Evolutionary conservation across 768 basidiomycete genomes (phyloP).

Genomic region (Fibroporia radiculosa): DNA sequence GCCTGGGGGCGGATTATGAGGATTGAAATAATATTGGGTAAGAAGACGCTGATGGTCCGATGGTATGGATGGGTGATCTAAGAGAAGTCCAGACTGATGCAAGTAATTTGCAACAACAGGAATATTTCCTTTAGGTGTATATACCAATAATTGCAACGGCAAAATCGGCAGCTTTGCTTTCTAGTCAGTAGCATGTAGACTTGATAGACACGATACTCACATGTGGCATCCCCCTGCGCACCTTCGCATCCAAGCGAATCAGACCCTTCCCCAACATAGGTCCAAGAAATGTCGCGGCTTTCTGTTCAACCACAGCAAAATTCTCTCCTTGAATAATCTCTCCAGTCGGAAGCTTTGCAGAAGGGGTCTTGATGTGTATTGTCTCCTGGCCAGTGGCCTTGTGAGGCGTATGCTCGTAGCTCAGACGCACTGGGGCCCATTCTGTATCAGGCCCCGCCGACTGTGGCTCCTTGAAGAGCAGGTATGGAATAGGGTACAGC

Average conservation of each 20-base stretch:
- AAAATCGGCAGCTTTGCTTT: constrained; percentile 66
- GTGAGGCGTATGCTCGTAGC: constrained; percentile 59
- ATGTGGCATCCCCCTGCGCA: constrained; percentile 53
- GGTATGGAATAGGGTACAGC: constrained; percentile 71
- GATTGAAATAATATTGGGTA: constrained; percentile 74
- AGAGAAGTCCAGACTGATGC: constrained; percentile 54
- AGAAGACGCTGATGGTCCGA: constrained; percentile 51
- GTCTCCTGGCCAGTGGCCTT: constrained; percentile 53
- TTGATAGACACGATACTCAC: constrained; percentile 34
- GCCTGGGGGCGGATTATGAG: constrained; percentile 77
- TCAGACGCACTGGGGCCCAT: constrained; percentile 63
- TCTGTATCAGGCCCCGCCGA: constrained; percentile 35
- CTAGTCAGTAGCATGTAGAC: constrained; percentile 12
- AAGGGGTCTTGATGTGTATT: constrained; percentile 70
- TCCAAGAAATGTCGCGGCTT: constrained; percentile 68
- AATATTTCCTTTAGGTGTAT: constrained; percentile 92
- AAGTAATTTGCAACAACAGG: constrained; percentile 73
- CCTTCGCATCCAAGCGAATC: constrained; percentile 73
- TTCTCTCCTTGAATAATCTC: constrained; percentile 52
- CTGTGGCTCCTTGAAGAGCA: constrained; percentile 36
- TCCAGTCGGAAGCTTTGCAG: constrained; percentile 39
- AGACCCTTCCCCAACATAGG: constrained; percentile 82
- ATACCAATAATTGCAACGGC: constrained; percentile 79
- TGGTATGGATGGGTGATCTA: constrained; percentile 73
- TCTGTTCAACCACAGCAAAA: constrained; percentile 84